Evolutionary conservation across 495 filamentous ascomycete species (phyloP), one percentile per base, ranked within the genome.

Genomic region (Amniculicola lignicola): DNA sequence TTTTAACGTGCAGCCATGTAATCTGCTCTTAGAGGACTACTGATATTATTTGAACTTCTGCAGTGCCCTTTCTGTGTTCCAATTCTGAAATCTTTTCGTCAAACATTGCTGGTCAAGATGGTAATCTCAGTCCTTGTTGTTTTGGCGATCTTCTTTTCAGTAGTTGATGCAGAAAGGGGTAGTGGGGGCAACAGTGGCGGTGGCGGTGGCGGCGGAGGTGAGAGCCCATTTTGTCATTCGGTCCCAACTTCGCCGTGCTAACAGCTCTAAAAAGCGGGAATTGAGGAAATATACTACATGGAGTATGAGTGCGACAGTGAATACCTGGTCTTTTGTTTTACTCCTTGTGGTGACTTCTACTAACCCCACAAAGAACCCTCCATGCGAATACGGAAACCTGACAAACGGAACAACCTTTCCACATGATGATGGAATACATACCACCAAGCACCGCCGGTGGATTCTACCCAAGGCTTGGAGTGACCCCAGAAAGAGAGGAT

Each of bases 111-210:
- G n/a, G n/a, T 51, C 48, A 18, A 39, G 3, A 51, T 50, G 46
- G 14, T 50, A 2, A 3, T 50, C 31, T 23, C 46, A 39, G 19
- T 16, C 14, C 35, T 41, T 16, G 11, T 22, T 35, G 29, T 37
- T 19, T 40, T 37, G 9, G 21, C 36, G 15, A 9, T 51, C n/a
- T 24, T 51, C 16, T 22, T 51, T 22, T 14, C 31, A 2, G 10
- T 31, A 12, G 48, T 41, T 18, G 16, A n/a, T 14, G 35, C 35
- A 5, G 41, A 28, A 38, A 33, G 46, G 5, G 46, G 46, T 16
- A 33, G 46, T 11, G 18, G 19, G 21, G 46, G 46, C 4, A 21
- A 33, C 5, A 37, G 48, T 11, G 48, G 48, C 4, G 48, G 48
- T 23, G 48, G 48, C 21, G 48, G 35, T 3, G 12, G 36, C 21